Conservation (phyloP, 768 basidiomycete genomes). For the Amanita phalloides region DNA sequence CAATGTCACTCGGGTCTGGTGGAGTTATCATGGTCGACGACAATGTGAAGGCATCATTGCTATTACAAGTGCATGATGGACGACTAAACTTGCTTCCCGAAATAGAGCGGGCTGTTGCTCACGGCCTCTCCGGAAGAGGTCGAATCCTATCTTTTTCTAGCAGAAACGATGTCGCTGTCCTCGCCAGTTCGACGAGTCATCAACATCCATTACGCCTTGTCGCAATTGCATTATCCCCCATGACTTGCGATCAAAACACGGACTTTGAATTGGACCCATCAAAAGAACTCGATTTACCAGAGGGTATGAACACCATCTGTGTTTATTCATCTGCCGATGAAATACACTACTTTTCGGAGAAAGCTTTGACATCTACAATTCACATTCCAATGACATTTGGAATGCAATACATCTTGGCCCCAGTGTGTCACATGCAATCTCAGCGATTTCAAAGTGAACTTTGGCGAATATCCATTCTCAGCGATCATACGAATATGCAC, state of each 20-base stretch:
- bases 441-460: slow-evolving; percentile 5
- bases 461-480: slow-evolving; percentile 25
- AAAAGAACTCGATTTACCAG: background rate
- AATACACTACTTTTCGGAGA: background rate
- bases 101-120: background rate
- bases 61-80: background rate
- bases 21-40: slow-evolving; percentile 1
- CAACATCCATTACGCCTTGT: background rate
- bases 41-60: background rate
- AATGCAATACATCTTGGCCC: slow-evolving; percentile 1
- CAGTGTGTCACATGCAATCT: background rate
- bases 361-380: background rate
- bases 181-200: background rate
- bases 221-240: background rate
- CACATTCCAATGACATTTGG: background rate
- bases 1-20: background rate
- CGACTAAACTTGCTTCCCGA: background rate
- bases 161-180: background rate
- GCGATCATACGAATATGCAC: slow-evolving; percentile 14
- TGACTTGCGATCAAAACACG: background rate
- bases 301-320: background rate
- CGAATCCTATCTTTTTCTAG: background rate
- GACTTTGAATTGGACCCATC: background rate
- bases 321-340: background rate
- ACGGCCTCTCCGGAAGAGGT: background rate